Percentiles rank a stretch among this genome's conserved stretches.
phyloP scores from a whole-genome alignment of 805 yeast species.

The Suhomyces kilbournensis region DNA sequence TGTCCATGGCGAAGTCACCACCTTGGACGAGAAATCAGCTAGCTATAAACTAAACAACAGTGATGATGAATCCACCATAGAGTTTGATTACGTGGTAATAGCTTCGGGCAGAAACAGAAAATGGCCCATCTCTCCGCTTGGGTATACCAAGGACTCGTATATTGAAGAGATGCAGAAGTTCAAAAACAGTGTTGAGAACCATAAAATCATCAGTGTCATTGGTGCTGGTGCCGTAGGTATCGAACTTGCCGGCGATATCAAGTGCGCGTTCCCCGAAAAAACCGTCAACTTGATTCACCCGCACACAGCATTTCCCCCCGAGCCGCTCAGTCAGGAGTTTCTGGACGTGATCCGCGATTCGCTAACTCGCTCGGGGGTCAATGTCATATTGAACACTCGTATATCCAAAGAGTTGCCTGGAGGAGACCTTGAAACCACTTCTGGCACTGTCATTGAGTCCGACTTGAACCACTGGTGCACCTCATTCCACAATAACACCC shows the following conservation, averaged over 20 bases:
- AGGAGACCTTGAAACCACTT: constrained; percentile 28
- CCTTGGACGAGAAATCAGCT: constrained; percentile 25
- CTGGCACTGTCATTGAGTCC: constrained; percentile 25
- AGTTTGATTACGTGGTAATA: constrained; percentile 46
- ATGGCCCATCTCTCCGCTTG: constrained; percentile 57
- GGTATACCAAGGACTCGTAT: constrained; percentile 33
- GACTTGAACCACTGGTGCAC: constrained; percentile 37
- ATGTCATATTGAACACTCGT: constrained; percentile 28
- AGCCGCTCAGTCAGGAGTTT: constrained; percentile 32
- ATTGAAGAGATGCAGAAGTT: constrained; percentile 42
- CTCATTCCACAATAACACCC: constrained; percentile 31
- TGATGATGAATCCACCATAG: constrained; percentile 10
- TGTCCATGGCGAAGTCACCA: constrained; percentile 33
- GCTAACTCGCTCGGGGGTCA: constrained; percentile 25
- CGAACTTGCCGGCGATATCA: constrained; percentile 42
- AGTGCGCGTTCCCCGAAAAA: constrained; percentile 28
- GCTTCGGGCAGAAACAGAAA: constrained; percentile 51
- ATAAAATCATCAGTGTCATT: constrained; percentile 40
- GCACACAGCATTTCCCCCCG: constrained; percentile 35
- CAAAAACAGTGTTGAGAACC: constrained; percentile 25
- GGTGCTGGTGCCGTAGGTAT: constrained; percentile 47
- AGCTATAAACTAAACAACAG: constrained; percentile 18
- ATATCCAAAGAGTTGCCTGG: constrained; percentile 23
- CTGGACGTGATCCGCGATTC: constrained; percentile 24
- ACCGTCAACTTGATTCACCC: constrained; percentile 39